Evolutionary conservation across 2,329 filamentous ascomycete genomes (phyloP), one percentile per base, ranked within the genome.

Genomic region (Orbilia quercus): DNA sequence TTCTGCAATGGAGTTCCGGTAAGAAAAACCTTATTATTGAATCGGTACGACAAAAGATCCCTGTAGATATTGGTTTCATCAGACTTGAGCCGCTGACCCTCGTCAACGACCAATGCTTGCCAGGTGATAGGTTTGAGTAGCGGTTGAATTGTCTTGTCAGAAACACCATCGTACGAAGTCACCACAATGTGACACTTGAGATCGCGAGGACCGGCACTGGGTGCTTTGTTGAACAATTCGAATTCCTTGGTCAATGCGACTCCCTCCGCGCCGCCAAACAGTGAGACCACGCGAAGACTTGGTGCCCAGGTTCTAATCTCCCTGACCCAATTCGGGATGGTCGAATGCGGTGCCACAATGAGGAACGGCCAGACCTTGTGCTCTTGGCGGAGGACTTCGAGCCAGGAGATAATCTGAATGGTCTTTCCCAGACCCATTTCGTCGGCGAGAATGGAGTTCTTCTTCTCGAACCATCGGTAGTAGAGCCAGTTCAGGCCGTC

Each of bases 391-490:
- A 72, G 53, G 2, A 67, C 42, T 45, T 47, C 60, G 18, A 58
- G 36, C 25, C 66, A 47, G 2, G 65, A 48, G 11, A 73, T 76
- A 57, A 59, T 77, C 38, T 99, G 95, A 31, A 99, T 91, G 0
- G 95, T 99, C 82, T 99, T 99, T 31, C 95, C 95, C 1, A 99
- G 86, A 42, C 95, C 95, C 95, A 99, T 99, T 79, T 99, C 95
- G 79, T 99, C 95, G 0, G 95, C 95, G 5, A 98, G 85, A 69
- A 98, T 94, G 25, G 92, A 90, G 78, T 95, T 98, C 78, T 91
- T 89, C 76, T 89, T 85, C 55, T 86, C 84, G 77, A 92, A 90
- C 84, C 91, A 98, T 79, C 95, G 95, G 80, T 91, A 93, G 70
- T 96, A 89, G 1, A 99, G 86, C 93, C 95, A 99, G 78, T 76